A percentile compares a stretch with the other conserved stretches of the same genome.
Evolutionary conservation across 1,284 basidiomycete genomes (phyloP).

Genomic region (Puccinia novopanici): DNA sequence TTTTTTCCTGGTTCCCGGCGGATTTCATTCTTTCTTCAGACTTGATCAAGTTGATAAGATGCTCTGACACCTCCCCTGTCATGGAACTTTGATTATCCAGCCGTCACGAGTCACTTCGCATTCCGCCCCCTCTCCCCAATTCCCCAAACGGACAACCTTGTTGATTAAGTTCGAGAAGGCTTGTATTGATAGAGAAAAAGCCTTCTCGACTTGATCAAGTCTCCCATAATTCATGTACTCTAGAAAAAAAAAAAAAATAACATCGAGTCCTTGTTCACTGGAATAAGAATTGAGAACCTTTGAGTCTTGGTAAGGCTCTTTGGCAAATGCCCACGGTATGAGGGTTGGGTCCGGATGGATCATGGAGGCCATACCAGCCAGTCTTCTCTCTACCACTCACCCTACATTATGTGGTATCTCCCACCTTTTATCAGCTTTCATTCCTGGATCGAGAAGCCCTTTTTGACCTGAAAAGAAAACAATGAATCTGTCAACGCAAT

Average conservation of each 20-base stretch:
- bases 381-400: too few species aligned
- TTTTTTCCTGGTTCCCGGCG: constrained; percentile 44
- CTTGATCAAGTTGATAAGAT: constrained; percentile 3
- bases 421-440: too few species aligned
- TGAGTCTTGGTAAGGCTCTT: too few species aligned
- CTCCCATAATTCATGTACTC: background rate
- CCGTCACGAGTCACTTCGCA: constrained; percentile 96
- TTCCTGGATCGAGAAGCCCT: too few species aligned
- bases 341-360: too few species aligned
- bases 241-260: background rate
- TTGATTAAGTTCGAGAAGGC: constrained; percentile 89
- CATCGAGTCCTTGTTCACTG: too few species aligned
- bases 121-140: constrained; percentile 78
- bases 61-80: background rate
- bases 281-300: too few species aligned
- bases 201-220: constrained; percentile 60
- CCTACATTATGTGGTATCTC: too few species aligned
- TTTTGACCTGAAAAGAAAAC: too few species aligned
- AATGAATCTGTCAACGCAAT: too few species aligned
- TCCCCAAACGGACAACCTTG: constrained; percentile 82
- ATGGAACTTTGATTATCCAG: constrained; percentile 62
- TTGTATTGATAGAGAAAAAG: constrained; percentile 83
- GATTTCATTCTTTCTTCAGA: background rate
- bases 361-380: too few species aligned
- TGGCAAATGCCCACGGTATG: too few species aligned